Percentiles rank a stretch among this genome's conserved stretches.
These are phyloP conservation scores for Ogataea sp. DNA, from an alignment of 805 yeast genomes.

Conservation along the genomic window DNA sequence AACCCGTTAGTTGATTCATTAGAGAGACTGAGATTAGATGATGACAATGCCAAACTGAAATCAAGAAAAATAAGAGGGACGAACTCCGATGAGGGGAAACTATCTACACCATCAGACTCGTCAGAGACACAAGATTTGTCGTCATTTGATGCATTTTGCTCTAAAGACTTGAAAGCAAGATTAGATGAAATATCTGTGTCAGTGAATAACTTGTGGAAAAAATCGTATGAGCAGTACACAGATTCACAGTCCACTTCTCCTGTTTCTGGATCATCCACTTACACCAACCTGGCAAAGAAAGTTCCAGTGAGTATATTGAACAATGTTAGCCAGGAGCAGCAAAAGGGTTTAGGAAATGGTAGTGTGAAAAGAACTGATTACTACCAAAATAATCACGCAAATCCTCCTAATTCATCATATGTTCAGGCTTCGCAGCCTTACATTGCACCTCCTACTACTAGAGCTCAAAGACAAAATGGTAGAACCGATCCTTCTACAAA, in stretches of 20 bases:
- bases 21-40: constrained; percentile 30
- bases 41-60: not conserved
- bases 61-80: not conserved
- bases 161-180: not conserved
- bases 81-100: too few species aligned
- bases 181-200: not conserved
- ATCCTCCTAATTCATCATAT: not conserved
- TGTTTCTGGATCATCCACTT: not conserved
- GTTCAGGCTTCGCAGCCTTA: not conserved
- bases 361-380: not conserved
- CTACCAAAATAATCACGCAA: not conserved
- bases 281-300: not conserved
- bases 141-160: not conserved
- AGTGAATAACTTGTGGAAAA: not conserved
- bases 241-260: not conserved
- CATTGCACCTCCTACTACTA: constrained; percentile 16
- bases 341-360: too few species aligned
- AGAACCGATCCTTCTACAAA: not conserved
- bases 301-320: not conserved
- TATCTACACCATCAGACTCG: not conserved
- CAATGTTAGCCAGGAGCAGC: not conserved
- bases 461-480: constrained; percentile 18
- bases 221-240: not conserved
- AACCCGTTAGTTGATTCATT: constrained; percentile 67
- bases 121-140: not conserved